Base-by-base conservation (phyloP, 78 protist genomes). In the Polysphondylium violaceum region DNA sequence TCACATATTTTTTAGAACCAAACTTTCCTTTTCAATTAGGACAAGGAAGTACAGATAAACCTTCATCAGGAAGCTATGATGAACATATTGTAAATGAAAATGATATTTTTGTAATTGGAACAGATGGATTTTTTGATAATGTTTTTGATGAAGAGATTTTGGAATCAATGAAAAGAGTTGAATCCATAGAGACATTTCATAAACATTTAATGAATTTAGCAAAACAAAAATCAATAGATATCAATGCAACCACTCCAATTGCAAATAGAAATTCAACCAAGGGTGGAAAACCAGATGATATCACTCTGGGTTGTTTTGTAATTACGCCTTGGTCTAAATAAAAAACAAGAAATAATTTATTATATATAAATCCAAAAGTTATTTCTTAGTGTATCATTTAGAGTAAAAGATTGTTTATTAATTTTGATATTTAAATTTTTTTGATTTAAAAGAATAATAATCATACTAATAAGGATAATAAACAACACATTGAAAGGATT, bases 41-140 rank as follows among this genome's bases (percentile, higher is more conserved):
- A 43, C 79, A 67, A 55, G 59, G 59, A 35, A 64, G 76, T 40
- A 23, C 14, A 14, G 89, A 81, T 68, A 67, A 40, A 69, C 91
- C 91, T 59, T 16, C 79, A 3, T 59, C 69, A n/a, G 91, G 91
- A 14, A 35, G 17, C 31, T 83, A 83, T 69, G 41, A 36, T 16
- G 91, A 83, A 31, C 91, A 71, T 41, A 5, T 47, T 8, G 56
- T 69, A 27, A 23, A 41, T 55, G 91, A 83, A 50, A 83, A 83
- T 58, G 91, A 83, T 83, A 69, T 83, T n/a, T 74, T 83, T 23
- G 91, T 83, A n/a, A 83, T 83, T 69, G 91, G 91, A 21, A 83
- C 91, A 21, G 91, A 83, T 69, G 91, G 91, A 67, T 83, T 83
- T 58, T 83, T 83, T n/a, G 91, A 83, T 59, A 83, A 83, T 83